These are phyloP conservation scores for Spiraea crenata DNA, from an alignment of 331 rosid species.

Conservation along the genomic window DNA sequence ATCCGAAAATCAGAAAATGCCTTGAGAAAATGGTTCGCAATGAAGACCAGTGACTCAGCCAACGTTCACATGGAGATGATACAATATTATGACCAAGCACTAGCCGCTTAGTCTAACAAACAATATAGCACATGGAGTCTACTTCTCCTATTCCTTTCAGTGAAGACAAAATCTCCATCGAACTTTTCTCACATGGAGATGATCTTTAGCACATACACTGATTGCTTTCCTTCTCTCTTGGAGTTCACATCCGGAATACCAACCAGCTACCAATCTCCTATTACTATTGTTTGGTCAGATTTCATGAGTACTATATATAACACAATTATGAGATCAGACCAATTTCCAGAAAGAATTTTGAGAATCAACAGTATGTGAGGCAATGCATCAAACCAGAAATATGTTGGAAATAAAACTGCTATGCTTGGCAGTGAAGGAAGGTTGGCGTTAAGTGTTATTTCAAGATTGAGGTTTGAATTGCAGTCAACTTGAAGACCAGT, in stretches of 20 bases:
- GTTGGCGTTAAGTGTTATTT: too few species aligned
- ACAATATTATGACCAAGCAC: too few species aligned
- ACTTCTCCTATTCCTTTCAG: slow-evolving; percentile 1
- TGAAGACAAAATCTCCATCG: background rate
- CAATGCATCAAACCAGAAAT: background rate
- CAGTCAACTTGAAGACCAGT: too few species aligned
- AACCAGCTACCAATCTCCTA: slow-evolving; percentile 5
- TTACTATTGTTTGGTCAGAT: background rate
- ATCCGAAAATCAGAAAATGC: background rate
- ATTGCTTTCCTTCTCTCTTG: background rate
- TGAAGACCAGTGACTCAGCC: too few species aligned
- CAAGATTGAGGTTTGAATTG: too few species aligned
- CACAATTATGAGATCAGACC: background rate
- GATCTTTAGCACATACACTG: background rate
- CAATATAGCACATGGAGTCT: background rate
- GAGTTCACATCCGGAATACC: background rate
- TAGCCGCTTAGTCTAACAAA: too few species aligned
- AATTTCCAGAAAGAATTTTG: background rate
- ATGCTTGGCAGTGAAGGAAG: too few species aligned
- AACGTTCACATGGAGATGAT: too few species aligned
- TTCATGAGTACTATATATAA: too few species aligned
- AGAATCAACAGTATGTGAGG: background rate
- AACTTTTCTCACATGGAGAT: background rate
- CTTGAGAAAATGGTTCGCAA: background rate
- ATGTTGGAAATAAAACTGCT: too few species aligned